Conservation (phyloP, 148 eudicot species). For the Polygonum maritimum region DNA sequence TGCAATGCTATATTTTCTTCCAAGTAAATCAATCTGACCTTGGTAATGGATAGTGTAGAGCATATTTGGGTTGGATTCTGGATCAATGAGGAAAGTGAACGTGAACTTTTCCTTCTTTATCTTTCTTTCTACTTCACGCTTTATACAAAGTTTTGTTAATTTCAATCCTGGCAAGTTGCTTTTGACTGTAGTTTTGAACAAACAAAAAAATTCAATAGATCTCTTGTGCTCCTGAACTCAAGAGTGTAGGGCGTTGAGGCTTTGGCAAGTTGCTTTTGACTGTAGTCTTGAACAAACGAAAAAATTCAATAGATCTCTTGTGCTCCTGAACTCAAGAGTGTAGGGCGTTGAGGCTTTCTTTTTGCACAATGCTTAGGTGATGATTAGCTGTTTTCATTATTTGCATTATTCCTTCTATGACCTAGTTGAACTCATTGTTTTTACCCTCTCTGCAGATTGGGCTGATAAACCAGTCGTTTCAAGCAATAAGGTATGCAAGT, state of each 20-base stretch:
- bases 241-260: not conserved
- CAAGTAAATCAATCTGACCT: not conserved
- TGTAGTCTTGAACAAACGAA: not conserved
- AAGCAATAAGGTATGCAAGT: conserved; percentile 8
- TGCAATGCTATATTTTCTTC: not conserved
- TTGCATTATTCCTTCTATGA: not conserved
- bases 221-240: not conserved
- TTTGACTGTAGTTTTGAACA: not conserved
- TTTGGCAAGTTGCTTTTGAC: not conserved
- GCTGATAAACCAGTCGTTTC: not conserved
- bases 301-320: not conserved
- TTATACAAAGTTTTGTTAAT: not conserved
- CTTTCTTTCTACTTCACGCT: not conserved
- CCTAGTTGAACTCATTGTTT: not conserved
- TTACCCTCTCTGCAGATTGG: not conserved
- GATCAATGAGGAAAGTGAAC: not conserved
- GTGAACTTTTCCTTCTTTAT: not conserved
- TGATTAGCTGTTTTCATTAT: not conserved
- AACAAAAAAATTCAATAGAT: not conserved
- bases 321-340: not conserved
- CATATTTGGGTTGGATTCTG: not conserved
- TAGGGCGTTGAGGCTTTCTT: not conserved
- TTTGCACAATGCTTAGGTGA: not conserved
- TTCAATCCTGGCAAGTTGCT: not conserved
- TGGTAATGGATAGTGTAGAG: not conserved